Percentiles rank a stretch among this genome's conserved stretches.
Evolutionary conservation across 176 grass and related monocot species (phyloP).

Genomic region (Aegilops speltoides): DNA sequence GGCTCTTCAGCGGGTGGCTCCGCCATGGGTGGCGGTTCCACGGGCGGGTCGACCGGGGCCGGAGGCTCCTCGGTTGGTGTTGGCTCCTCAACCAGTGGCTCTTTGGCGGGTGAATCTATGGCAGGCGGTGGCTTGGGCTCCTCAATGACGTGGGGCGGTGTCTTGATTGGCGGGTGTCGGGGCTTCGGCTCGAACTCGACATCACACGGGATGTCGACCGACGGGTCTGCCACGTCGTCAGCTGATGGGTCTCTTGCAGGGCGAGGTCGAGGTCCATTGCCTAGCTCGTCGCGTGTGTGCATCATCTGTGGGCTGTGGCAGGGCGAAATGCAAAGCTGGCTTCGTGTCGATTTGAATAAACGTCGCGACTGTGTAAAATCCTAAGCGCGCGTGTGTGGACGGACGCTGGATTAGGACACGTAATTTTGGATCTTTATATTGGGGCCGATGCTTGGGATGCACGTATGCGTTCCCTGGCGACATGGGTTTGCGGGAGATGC

Average conservation of each 20-base stretch:
- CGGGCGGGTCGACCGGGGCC: background rate
- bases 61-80: background rate
- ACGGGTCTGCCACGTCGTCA: background rate
- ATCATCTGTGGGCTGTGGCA: too few relatives aligned
- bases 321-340: background rate
- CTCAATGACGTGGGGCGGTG: background rate
- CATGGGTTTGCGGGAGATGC: background rate
- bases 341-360: background rate
- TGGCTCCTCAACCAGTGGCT: background rate
- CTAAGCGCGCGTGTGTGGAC: background rate
- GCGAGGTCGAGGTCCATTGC: constrained; percentile 71
- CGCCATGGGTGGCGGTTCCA: background rate
- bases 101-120: background rate
- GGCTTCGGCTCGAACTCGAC: background rate
- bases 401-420: background rate
- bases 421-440: background rate
- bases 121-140: background rate
- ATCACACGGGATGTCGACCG: constrained; percentile 38
- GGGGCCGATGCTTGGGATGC: background rate
- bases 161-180: background rate
- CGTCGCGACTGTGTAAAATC: background rate
- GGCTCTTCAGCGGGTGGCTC: background rate
- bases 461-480: constrained; percentile 13
- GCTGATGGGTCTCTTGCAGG: constrained; percentile 26
- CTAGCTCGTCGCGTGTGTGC: too few relatives aligned